Conservation (phyloP, 2,329 filamentous ascomycete genomes). For the Hypoxylon sp. region DNA sequence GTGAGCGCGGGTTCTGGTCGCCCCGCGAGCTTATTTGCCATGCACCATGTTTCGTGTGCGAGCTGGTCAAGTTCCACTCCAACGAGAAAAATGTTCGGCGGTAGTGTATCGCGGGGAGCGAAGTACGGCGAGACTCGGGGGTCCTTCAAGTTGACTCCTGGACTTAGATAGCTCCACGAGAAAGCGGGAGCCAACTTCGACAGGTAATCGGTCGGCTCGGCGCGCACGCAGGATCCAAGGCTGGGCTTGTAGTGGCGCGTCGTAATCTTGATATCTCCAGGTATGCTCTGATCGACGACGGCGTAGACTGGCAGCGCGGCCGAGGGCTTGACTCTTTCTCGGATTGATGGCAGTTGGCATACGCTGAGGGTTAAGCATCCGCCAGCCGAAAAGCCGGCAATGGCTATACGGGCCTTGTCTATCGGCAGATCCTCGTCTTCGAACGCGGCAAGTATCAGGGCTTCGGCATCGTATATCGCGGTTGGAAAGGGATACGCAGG, state of each 20-base stretch:
- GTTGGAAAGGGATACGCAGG: constrained; percentile 56
- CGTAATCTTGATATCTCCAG: constrained; percentile 46
- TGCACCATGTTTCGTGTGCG: constrained; percentile 55
- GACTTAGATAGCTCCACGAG: constrained; percentile 57
- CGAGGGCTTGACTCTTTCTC: constrained; percentile 48
- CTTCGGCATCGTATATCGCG: constrained; percentile 55
- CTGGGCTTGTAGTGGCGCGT: constrained; percentile 54
- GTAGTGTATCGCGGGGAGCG: constrained; percentile 52
- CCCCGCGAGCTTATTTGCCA: constrained; percentile 53
- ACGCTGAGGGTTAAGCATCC: constrained; percentile 56
- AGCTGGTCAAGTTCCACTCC: constrained; percentile 61
- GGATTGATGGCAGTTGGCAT: constrained; percentile 54
- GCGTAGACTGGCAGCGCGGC: constrained; percentile 55
- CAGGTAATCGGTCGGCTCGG: constrained; percentile 45
- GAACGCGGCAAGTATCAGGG: constrained; percentile 54
- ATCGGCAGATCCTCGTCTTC: constrained; percentile 56
- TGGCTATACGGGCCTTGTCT: constrained; percentile 53
- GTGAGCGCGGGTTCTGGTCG: constrained; percentile 45
- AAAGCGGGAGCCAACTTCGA: constrained; percentile 50
- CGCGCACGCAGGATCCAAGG: constrained; percentile 47
- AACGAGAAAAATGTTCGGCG: constrained; percentile 57
- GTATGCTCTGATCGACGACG: constrained; percentile 55
- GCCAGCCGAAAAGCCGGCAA: constrained; percentile 61
- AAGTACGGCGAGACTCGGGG: constrained; percentile 57
- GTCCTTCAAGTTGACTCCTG: constrained; percentile 52